A percentile compares a stretch with the other conserved stretches of the same genome.
phyloP scores from a whole-genome alignment of 2,329 filamentous ascomycete genomes.

The Cytospora piceicola region DNA sequence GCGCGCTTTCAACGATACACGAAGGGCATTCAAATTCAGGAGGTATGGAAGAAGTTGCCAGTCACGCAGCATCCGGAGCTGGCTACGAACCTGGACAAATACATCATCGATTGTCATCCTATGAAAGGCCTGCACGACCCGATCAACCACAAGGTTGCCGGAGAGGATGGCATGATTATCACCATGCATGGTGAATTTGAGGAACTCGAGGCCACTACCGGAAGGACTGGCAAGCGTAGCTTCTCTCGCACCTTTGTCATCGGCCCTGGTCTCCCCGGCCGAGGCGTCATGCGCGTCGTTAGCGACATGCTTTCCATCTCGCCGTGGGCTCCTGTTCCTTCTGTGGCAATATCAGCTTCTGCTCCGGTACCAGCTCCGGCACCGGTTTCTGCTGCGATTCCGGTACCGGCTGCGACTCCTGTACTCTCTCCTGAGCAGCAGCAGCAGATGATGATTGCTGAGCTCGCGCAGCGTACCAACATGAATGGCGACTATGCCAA shows the following conservation, averaged over 20 bases:
- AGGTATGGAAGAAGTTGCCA: constrained; percentile 72
- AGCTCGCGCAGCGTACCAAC: constrained; percentile 76
- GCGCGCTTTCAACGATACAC: constrained; percentile 69
- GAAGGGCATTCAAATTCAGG: constrained; percentile 67
- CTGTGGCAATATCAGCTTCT: constrained; percentile 40
- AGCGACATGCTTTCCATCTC: constrained; percentile 79
- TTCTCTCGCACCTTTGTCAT: constrained; percentile 83
- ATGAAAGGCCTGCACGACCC: constrained; percentile 73
- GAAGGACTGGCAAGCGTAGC: constrained; percentile 68
- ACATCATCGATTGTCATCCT: constrained; percentile 81
- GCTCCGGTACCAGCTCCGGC: constrained; percentile 35
- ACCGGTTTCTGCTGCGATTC: constrained; percentile 33
- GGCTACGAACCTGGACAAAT: constrained; percentile 67
- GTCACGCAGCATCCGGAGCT: constrained; percentile 76
- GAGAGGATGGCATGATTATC: constrained; percentile 78
- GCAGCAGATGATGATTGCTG: constrained; percentile 71
- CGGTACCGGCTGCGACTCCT: constrained; percentile 33
- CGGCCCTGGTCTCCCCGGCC: constrained; percentile 70
- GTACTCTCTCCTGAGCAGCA: constrained; percentile 47
- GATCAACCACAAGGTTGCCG: constrained; percentile 62
- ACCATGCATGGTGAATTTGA: constrained; percentile 84
- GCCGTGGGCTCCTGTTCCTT: constrained; percentile 60
- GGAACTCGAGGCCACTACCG: constrained; percentile 64
- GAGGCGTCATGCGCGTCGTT: constrained; percentile 71
- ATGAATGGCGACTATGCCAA: constrained; percentile 81